phyloP scores from a whole-genome alignment of 2,329 filamentous ascomycete species.

The Rhinocladiella similis region DNA sequence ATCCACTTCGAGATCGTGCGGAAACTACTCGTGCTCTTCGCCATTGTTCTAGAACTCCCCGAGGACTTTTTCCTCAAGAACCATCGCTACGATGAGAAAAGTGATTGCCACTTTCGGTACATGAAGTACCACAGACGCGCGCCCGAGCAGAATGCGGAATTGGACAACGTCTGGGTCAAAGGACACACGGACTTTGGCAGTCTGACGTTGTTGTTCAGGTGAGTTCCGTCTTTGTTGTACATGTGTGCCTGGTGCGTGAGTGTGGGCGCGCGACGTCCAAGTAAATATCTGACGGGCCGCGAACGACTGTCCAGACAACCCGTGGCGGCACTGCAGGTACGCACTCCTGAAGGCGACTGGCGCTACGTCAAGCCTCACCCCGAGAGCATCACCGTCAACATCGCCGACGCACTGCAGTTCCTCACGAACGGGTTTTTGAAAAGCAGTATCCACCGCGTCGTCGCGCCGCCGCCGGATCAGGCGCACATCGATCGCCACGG shows the following conservation, averaged over 20 bases:
- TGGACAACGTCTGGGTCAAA: slow-evolving; percentile 44
- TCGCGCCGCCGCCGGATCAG: slow-evolving; percentile 51
- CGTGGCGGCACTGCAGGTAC: slow-evolving; percentile 57
- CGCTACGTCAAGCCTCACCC: slow-evolving; percentile 50
- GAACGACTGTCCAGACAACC: slow-evolving; percentile 57
- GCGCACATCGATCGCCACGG: slow-evolving; percentile 45
- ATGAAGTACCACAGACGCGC: slow-evolving; percentile 58
- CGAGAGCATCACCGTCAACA: slow-evolving; percentile 52
- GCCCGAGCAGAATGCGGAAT: slow-evolving; percentile 46
- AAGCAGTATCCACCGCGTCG: slow-evolving; percentile 52
- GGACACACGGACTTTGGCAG: slow-evolving; percentile 60
- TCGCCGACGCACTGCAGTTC: slow-evolving; percentile 50
- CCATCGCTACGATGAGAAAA: slow-evolving; percentile 58
- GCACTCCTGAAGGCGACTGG: slow-evolving; percentile 46
- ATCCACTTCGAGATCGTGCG: slow-evolving; percentile 58
- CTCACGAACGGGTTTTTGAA: slow-evolving; percentile 53
- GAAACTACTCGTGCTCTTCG: slow-evolving; percentile 57
- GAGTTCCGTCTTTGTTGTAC: neutral
- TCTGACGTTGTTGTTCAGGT: slow-evolving; percentile 54
- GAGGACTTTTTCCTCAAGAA: slow-evolving; percentile 56
- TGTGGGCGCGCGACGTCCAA: no score
- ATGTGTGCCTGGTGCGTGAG: no score
- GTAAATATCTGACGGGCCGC: no score
- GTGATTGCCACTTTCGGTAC: slow-evolving; percentile 61
- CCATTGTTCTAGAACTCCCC: slow-evolving; percentile 59